Base-by-base conservation (phyloP, 2,329 filamentous ascomycete species). In the Verticillium albo-atrum region DNA sequence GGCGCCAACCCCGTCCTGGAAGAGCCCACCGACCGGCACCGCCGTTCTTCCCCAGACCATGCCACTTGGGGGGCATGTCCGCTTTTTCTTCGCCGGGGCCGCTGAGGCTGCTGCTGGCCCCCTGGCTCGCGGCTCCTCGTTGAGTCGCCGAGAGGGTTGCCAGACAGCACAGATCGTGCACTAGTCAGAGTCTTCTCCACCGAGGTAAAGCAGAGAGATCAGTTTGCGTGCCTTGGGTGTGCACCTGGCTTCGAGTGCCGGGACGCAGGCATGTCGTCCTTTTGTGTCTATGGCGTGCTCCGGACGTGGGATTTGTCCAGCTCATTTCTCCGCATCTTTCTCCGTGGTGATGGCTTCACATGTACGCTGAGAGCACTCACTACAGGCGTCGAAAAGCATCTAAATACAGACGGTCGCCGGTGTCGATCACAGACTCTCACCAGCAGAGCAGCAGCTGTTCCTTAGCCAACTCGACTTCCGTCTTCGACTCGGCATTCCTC, bases 291-390 rank as follows among this genome's bases (percentile, higher is more conserved):
- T 56, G 34, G 32, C 54, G 54, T 56, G 54, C 54, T 56, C 23
- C 32, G 20, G 42, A 27, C 54, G 12, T 27, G 54, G 42, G 34
- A 56, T 56, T 35, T 56, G 54, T 47, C 42, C 42, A 35, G 35
- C 34, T 12, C 20, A 56, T 56, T 56, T 56, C 54, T 56, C 54
- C 54, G 54, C 20, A 20, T 56, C 54, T 56, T 56, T 56, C 54
- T 56, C 54, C 54, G 54, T 42, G 35, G 54, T 28, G 54, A 56
- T 56, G 42, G 25, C 54, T 47, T 56, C 54, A 37, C 17, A 47
- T 25, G 34, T n/a, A 47, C n/a, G 9, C 9, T 12, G n/a, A 20
- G 7, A 10, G 42, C 42, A 47, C 42, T 47, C n/a, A 23, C 42
- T 23, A 23, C 42, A 1, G 54, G n/a, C 4, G 23, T 47, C 23